phyloP scores from a whole-genome alignment of 768 basidiomycete species.

The Termitomyces sp. region DNA sequence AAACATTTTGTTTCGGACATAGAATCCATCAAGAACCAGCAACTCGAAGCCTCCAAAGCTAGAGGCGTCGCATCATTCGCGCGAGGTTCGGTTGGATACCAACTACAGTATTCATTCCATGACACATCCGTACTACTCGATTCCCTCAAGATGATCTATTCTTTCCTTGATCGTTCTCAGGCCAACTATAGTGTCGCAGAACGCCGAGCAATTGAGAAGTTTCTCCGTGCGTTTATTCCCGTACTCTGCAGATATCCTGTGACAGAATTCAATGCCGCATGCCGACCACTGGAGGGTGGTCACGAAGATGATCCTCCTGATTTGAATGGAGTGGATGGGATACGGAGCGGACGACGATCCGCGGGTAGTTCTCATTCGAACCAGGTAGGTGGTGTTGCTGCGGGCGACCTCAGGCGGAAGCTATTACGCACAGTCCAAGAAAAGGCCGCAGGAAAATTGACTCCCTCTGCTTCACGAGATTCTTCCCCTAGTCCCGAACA shows the following conservation, averaged over 20 bases:
- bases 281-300: slow-evolving; percentile 46
- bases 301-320: slow-evolving; percentile 36
- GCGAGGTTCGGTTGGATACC: slow-evolving; percentile 50
- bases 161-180: slow-evolving; percentile 85
- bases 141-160: slow-evolving; percentile 82
- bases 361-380: slow-evolving; percentile 32
- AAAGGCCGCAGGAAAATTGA: slow-evolving; percentile 31
- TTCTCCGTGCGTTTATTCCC: slow-evolving; percentile 81
- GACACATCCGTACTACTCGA: slow-evolving; percentile 84
- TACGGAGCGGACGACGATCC: slow-evolving; percentile 42
- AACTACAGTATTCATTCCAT: slow-evolving; percentile 73
- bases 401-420: slow-evolving; percentile 73
- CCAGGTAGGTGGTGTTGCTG: slow-evolving; percentile 41
- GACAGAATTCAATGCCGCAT: slow-evolving; percentile 62
- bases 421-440: slow-evolving; percentile 73
- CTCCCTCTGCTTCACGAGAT: slow-evolving; percentile 36
- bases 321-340: slow-evolving; percentile 24
- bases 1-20: slow-evolving; percentile 81
- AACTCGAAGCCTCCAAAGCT: slow-evolving; percentile 35
- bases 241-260: slow-evolving; percentile 66
- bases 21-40: slow-evolving; percentile 59
- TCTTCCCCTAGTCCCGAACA: slow-evolving; percentile 31
- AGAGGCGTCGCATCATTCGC: slow-evolving; percentile 32
- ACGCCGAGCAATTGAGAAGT: slow-evolving; percentile 77
- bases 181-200: slow-evolving; percentile 70